Conservation (phyloP, 306 rosid genomes). For the Prunus salicina region DNA sequence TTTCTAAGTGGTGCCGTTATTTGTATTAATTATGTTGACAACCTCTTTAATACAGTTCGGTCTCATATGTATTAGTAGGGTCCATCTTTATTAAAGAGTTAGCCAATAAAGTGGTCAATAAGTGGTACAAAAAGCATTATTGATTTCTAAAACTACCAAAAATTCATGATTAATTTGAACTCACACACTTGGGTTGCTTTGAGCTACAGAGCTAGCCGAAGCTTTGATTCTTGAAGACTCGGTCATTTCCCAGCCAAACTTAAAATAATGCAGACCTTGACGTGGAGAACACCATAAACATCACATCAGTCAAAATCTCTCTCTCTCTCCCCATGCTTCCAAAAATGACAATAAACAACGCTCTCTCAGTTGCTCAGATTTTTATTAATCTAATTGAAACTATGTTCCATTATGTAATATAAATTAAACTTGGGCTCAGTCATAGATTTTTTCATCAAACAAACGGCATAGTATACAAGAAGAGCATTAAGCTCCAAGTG, state of each 20-base stretch:
- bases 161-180: background rate
- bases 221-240: background rate
- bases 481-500: constrained; percentile 12
- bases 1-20: accelerated
- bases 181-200: background rate
- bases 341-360: background rate
- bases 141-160: background rate
- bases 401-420: background rate
- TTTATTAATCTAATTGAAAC: background rate
- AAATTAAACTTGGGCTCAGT: background rate
- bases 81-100: too few relatives aligned
- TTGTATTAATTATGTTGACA: too few relatives aligned
- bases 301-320: constrained; percentile 7
- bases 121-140: too few relatives aligned
- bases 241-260: background rate
- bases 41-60: accelerated
- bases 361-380: background rate
- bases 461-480: background rate
- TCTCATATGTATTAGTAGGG: too few relatives aligned
- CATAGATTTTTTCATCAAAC: constrained; percentile 13
- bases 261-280: background rate
- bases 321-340: background rate
- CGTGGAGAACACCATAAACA: constrained; percentile 9
- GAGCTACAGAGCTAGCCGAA: background rate
- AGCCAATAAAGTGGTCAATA: too few relatives aligned